A percentile compares a stretch with the other conserved stretches of the same genome.
phyloP scores from a whole-genome alignment of 345 rosid species.

The Noccaea caerulescens region DNA sequence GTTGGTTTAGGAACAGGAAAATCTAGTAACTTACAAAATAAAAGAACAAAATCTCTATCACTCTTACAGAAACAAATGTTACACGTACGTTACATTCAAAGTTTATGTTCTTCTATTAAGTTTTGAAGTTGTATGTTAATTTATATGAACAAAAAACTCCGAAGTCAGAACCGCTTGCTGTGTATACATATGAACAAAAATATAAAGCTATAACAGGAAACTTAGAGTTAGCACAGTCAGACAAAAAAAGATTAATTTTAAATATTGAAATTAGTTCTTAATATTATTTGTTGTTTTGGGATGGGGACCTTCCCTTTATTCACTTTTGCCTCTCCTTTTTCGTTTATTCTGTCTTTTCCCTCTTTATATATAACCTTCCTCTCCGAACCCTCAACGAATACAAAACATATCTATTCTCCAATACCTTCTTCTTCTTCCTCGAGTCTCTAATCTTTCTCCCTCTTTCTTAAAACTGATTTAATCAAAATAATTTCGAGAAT shows the following conservation, averaged over 20 bases:
- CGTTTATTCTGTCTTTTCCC: background rate
- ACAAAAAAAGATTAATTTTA: background rate
- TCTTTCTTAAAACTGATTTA: conserved; percentile 14
- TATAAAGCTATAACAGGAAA: background rate
- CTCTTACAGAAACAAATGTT: background rate
- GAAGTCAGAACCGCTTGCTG: background rate
- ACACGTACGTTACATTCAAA: background rate
- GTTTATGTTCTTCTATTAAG: background rate
- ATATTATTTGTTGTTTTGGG: conserved; percentile 33
- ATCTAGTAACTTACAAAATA: background rate
- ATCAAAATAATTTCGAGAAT: background rate
- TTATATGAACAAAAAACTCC: background rate
- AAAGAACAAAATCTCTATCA: background rate
- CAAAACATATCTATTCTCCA: conserved; percentile 28
- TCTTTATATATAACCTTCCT: conserved; percentile 35
- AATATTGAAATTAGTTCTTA: background rate
- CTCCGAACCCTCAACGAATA: conserved; percentile 33
- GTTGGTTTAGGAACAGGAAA: background rate
- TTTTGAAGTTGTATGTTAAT: background rate
- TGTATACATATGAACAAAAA: background rate
- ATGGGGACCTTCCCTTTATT: conserved; percentile 39
- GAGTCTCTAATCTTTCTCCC: background rate
- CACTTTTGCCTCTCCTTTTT: conserved; percentile 40
- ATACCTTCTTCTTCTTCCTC: conserved; percentile 21
- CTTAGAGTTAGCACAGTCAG: conserved; percentile 7